phyloP scores from a whole-genome alignment of 192 early-diverging fungal species.

The Coemansia guatemalensis region DNA sequence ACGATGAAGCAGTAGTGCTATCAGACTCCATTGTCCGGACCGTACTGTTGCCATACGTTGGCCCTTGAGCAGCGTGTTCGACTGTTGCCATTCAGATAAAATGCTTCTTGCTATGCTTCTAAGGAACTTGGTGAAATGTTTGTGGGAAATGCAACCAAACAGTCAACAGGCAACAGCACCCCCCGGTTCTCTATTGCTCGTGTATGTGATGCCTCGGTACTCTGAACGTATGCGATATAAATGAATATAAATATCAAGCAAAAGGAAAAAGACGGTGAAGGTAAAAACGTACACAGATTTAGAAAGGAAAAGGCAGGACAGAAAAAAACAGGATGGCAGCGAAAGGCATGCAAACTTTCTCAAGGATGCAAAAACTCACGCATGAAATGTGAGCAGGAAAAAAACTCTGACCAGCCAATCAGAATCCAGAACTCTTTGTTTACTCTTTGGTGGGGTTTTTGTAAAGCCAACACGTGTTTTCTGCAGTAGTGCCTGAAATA shows the following conservation, averaged over 20 bases:
- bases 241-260: slow-evolving; percentile 10
- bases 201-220: background rate
- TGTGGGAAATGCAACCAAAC: background rate
- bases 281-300: background rate
- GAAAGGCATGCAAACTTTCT: background rate
- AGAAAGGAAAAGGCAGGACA: background rate
- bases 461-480: background rate
- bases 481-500: background rate
- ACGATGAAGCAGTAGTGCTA: slow-evolving; percentile 14
- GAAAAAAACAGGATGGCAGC: background rate
- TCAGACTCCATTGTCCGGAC: slow-evolving; percentile 27
- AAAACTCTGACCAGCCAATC: background rate
- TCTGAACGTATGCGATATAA: background rate
- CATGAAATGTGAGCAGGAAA: background rate
- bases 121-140: background rate
- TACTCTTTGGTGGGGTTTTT: background rate
- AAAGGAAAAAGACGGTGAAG: background rate
- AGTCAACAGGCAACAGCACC: background rate
- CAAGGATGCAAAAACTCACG: background rate
- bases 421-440: background rate
- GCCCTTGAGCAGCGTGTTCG: slow-evolving; percentile 1
- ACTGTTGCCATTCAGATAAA: slow-evolving; percentile 19
- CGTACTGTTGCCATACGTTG: slow-evolving; percentile 9
- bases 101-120: background rate
- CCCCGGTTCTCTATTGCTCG: background rate